Conservation (phyloP, 2,329 filamentous ascomycete species). For the Sphaerulina musiva region DNA sequence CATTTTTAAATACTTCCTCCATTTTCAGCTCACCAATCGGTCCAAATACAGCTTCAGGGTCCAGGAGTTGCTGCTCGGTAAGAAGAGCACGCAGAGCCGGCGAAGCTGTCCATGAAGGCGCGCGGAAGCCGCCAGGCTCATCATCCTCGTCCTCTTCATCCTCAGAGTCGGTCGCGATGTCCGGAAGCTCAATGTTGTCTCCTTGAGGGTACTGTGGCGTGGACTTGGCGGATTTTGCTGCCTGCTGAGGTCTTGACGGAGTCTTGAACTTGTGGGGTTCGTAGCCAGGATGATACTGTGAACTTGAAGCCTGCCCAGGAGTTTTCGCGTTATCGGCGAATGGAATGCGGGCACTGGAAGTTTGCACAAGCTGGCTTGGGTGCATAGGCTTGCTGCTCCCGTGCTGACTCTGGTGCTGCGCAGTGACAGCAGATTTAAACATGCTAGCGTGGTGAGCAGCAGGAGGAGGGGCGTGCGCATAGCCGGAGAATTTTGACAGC, state of each 20-base stretch:
- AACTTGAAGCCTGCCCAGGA: conserved; percentile 27
- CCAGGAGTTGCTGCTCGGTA: conserved; percentile 73
- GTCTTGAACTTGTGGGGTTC: conserved; percentile 54
- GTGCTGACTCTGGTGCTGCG: conserved; percentile 59
- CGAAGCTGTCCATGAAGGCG: conserved; percentile 82
- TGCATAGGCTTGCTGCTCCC: conserved; percentile 45
- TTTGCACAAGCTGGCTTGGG: conserved; percentile 77
- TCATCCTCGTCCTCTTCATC: conserved; percentile 64
- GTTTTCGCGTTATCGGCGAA: conserved; percentile 67
- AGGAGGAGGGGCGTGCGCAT: conserved; percentile 52
- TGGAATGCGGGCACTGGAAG: conserved; percentile 80
- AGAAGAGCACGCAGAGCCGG: conserved; percentile 72
- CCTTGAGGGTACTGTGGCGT: conserved; percentile 84
- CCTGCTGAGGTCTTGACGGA: conserved; percentile 50
- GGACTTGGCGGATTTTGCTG: conserved; percentile 57
- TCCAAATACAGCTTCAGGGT: conserved; percentile 81
- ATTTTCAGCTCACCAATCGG: conserved; percentile 82
- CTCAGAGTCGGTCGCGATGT: conserved; percentile 92
- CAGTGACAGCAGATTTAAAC: conserved; percentile 60
- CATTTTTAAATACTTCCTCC: conserved; percentile 81
- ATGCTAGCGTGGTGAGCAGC: conserved; percentile 46
- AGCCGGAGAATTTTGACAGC: conserved; percentile 57
- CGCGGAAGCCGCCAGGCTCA: conserved; percentile 46
- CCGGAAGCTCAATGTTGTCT: conserved; percentile 83
- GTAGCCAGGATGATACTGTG: conserved; percentile 24